Evolutionary conservation across 495 filamentous ascomycete species (phyloP), one percentile per base, ranked within the genome.

Genomic region (Hypoxylon fragiforme): DNA sequence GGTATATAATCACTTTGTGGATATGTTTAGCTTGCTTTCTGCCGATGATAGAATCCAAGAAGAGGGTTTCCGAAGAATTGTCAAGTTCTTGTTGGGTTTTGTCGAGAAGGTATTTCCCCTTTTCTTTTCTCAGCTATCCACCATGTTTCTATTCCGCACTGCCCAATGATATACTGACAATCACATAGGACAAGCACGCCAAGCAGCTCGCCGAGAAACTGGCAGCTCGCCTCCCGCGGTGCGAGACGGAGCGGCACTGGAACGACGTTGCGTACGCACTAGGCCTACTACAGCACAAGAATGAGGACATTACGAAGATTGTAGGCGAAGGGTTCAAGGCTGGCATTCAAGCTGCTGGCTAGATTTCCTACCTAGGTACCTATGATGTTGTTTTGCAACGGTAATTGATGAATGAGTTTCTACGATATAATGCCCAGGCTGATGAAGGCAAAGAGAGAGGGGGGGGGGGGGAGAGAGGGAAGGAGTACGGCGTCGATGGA

Each of bases 1-100:
- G 0, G 91, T 99, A 2, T 99, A 99, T 64, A 99, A 99, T 63
- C 92, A 99, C 70, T 99, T 97, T 67, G 90, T 97, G 8, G 95
- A 99, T 63, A 99, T 99, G 90, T 99, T 99, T 71, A 91, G 88
- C 60, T 64, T 97, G 63, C 70, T 99, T 38, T 91, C 88, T 36
- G 88, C 90, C 0, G 92, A 57, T 20, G 14, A 95, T 59, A 79
- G 79, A 37, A 75, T 99, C 50, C 87, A 92, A 38, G 92, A 96
- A 68, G 87, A 91, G 48, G 80, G 86, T 7, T 81, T 99, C 53
- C 83, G 80, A 62, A 79, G 88, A 60, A 94, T 99, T 44, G 75
- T 97, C 35, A 90, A 91, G 66, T 99, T 99, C 73, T 69, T 99
- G 62, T 82, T 94, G 34, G 89, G 89, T 1, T 97, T 99, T 65